These are phyloP conservation scores for Baudoinia panamericana DNA, from an alignment of 495 filamentous ascomycete genomes.

Conservation along the genomic window DNA sequence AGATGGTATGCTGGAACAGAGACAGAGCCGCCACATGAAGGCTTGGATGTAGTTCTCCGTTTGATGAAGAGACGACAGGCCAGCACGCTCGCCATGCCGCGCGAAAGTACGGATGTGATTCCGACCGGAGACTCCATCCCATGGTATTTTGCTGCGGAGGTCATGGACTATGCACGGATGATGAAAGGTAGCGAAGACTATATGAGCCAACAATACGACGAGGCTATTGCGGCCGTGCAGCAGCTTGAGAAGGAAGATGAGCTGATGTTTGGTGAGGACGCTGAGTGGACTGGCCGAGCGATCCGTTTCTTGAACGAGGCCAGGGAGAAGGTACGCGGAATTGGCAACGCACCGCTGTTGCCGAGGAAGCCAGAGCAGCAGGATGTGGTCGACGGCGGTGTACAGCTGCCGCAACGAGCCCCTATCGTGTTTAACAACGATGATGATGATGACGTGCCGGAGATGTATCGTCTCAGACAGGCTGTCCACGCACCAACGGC, in stretches of 20 bases:
- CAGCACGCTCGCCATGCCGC: constrained; percentile 74
- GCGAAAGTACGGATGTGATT: constrained; percentile 63
- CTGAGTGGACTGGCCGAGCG: constrained; percentile 78
- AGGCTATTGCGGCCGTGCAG: constrained; percentile 61
- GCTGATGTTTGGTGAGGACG: constrained; percentile 80
- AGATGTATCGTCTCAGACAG: constrained; percentile 37
- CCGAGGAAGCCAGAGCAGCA: constrained; percentile 34
- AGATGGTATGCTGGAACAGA: constrained; percentile 88
- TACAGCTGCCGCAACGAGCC: constrained; percentile 31
- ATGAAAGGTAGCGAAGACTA: constrained; percentile 91
- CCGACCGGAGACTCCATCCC: constrained; percentile 61
- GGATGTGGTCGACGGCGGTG: no score
- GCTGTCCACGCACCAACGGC: not conserved
- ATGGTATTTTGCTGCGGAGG: constrained; percentile 88
- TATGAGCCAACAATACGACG: constrained; percentile 64
- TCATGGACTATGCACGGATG: constrained; percentile 85
- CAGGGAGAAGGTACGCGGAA: constrained; percentile 56
- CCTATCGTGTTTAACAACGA: constrained; percentile 38
- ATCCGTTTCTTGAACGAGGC: constrained; percentile 54
- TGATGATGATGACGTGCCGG: constrained; percentile 34
- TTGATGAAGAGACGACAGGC: constrained; percentile 65
- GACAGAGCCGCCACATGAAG: constrained; percentile 60
- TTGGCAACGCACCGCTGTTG: constrained; percentile 54
- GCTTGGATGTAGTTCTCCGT: constrained; percentile 76
- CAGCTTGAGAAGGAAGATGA: constrained; percentile 77